Evolutionary conservation across 495 filamentous ascomycete genomes (phyloP).

Genomic region (Podospora didyma): DNA sequence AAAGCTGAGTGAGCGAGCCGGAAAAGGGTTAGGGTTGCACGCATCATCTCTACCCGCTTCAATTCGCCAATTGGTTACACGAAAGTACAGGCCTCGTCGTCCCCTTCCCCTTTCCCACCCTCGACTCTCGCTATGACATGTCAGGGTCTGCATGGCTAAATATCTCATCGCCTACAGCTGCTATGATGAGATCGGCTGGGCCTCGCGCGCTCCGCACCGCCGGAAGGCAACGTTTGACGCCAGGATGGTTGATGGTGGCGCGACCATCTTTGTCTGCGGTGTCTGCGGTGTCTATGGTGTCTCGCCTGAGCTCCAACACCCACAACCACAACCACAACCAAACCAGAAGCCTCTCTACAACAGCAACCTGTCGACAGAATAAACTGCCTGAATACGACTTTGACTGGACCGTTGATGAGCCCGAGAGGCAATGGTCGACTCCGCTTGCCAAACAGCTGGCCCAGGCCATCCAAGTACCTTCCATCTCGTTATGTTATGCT

Average conservation of each 20-base stretch:
- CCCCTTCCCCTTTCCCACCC: too few species aligned
- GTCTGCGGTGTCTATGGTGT: too few species aligned
- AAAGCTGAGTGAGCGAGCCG: too few species aligned
- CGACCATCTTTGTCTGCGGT: slow-evolving; percentile 3
- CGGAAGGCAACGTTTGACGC: slow-evolving; percentile 9
- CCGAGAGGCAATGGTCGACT: slow-evolving; percentile 70
- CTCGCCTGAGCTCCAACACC: background rate
- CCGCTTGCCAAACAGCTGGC: slow-evolving; percentile 80
- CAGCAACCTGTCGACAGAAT: slow-evolving; percentile 6
- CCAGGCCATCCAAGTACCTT: slow-evolving; percentile 71
- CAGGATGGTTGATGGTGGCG: background rate
- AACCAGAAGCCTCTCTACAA: slow-evolving; percentile 13
- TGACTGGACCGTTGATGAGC: background rate
- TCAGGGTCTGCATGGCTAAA: background rate
- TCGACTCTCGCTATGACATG: background rate
- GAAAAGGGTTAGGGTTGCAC: too few species aligned
- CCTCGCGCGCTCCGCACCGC: slow-evolving; percentile 16
- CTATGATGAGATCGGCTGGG: slow-evolving; percentile 21
- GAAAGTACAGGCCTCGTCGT: too few species aligned
- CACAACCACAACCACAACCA: background rate
- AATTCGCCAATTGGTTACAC: too few species aligned
- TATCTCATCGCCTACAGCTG: background rate
- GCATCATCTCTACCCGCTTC: too few species aligned
- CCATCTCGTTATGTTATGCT: background rate
- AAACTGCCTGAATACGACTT: slow-evolving; percentile 11